phyloP scores from a whole-genome alignment of 331 rosid species.

The Telfairia occidentalis region DNA sequence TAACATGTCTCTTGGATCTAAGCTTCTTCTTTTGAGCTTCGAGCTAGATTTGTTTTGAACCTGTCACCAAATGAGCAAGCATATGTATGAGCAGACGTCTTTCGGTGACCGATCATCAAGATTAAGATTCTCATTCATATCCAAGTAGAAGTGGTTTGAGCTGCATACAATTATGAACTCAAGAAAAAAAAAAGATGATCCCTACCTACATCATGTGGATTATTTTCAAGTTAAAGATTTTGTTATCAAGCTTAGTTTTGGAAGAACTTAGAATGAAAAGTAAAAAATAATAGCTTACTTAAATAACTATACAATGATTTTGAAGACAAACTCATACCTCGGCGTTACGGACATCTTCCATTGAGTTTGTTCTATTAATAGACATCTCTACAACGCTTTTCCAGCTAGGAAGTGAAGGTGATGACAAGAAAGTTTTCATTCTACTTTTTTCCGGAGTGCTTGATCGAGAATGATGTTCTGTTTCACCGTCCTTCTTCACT shows the following conservation, averaged over 20 bases:
- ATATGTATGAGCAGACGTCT: not conserved
- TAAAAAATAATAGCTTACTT: not conserved
- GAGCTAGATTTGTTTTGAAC: constrained; percentile 23
- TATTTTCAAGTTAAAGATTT: not conserved
- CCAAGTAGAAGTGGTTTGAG: not conserved
- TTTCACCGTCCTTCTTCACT: constrained; percentile 57
- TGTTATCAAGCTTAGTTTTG: not conserved
- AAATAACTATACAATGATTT: not conserved
- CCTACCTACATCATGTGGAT: not conserved
- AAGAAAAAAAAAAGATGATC: not conserved
- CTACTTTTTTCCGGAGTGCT: constrained; percentile 35
- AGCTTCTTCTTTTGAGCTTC: constrained; percentile 51
- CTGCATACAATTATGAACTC: not conserved
- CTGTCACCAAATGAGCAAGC: constrained; percentile 15
- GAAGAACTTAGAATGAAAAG: not conserved
- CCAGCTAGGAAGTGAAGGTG: constrained; percentile 36
- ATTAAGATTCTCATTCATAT: not conserved
- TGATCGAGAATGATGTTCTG: constrained; percentile 30
- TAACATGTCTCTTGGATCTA: constrained; percentile 56
- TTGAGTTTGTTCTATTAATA: constrained; percentile 27
- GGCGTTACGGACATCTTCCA: constrained; percentile 41
- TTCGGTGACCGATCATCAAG: not conserved
- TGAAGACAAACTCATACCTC: constrained; percentile 31
- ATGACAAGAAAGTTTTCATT: constrained; percentile 40
- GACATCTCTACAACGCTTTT: constrained; percentile 25